Evolutionary conservation across 495 filamentous ascomycete genomes (phyloP).

Genomic region (Xylaria flabelliformis): DNA sequence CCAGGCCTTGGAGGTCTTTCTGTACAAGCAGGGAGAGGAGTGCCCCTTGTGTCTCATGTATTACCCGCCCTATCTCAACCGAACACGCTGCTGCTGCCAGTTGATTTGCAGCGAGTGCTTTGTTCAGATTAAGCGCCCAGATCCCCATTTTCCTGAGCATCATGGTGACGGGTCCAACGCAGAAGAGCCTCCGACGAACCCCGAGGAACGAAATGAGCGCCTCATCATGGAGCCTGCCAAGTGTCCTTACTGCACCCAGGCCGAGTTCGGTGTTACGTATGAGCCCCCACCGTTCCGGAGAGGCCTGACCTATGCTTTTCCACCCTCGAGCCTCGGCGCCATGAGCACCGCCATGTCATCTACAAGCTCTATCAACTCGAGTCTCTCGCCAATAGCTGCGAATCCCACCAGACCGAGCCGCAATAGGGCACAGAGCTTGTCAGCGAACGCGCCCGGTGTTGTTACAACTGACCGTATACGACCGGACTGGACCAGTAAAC

Average conservation of each 20-base stretch:
- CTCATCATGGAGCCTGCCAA: slow-evolving; percentile 90
- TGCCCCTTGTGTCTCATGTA: slow-evolving; percentile 97
- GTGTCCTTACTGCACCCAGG: slow-evolving; percentile 94
- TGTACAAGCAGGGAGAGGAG: slow-evolving; percentile 89
- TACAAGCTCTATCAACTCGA: slow-evolving; percentile 59
- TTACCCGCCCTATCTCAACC: slow-evolving; percentile 96
- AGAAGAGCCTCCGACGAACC: slow-evolving; percentile 47
- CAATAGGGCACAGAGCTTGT: slow-evolving; percentile 80
- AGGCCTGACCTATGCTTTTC: slow-evolving; percentile 73
- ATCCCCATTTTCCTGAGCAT: slow-evolving; percentile 94
- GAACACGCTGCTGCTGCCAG: slow-evolving; percentile 94
- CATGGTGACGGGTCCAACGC: slow-evolving; percentile 62
- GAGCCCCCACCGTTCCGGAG: slow-evolving; percentile 86
- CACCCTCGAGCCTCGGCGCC: slow-evolving; percentile 42
- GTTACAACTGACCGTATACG: slow-evolving; percentile 91
- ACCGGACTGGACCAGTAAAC: slow-evolving; percentile 92
- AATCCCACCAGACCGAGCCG: slow-evolving; percentile 50
- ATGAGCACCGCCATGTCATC: slow-evolving; percentile 73
- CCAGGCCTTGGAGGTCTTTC: slow-evolving; percentile 84
- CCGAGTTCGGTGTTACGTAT: slow-evolving; percentile 94
- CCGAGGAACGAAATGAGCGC: slow-evolving; percentile 63
- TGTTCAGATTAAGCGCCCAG: slow-evolving; percentile 96
- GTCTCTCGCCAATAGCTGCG: slow-evolving; percentile 48
- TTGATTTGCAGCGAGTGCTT: slow-evolving; percentile 99
- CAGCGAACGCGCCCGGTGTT: slow-evolving; percentile 77